Conservation (phyloP, 2,329 filamentous ascomycete species). For the Aspergillus niger region DNA sequence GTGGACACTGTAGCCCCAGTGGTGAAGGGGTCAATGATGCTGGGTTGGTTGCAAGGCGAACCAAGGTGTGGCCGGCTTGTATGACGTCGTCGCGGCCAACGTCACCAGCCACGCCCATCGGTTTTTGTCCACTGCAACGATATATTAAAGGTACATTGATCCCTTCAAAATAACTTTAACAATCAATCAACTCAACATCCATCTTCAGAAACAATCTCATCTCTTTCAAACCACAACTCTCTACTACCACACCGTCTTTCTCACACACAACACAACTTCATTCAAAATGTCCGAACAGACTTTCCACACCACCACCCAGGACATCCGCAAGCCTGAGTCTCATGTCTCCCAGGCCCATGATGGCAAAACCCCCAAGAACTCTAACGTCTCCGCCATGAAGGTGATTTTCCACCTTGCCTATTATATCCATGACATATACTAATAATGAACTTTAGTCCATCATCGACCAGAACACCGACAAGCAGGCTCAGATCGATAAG, state of each 20-base stretch:
- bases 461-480: slow-evolving; percentile 50
- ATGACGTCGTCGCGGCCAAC: slow-evolving; percentile 6
- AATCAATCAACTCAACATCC: background rate
- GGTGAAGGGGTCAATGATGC: background rate
- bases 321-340: slow-evolving; percentile 52
- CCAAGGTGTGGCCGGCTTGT: slow-evolving; percentile 2
- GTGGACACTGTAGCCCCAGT: slow-evolving; percentile 4
- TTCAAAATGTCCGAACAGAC: slow-evolving; percentile 32
- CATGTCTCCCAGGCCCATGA: slow-evolving; percentile 41
- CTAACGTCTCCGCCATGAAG: slow-evolving; percentile 50
- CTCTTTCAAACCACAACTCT: background rate
- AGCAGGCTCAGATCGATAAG: slow-evolving; percentile 67
- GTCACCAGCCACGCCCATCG: slow-evolving; percentile 10
- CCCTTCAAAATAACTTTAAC: background rate
- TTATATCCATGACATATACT: background rate
- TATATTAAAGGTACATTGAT: slow-evolving; percentile 4
- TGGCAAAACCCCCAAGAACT: slow-evolving; percentile 48
- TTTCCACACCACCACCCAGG: slow-evolving; percentile 53
- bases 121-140: background rate
- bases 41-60: slow-evolving; percentile 1
- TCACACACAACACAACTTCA: background rate
- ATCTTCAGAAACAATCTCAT: background rate
- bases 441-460: slow-evolving; percentile 32
- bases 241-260: background rate
- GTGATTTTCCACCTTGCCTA: slow-evolving; percentile 29